Base-by-base conservation (phyloP, 1,284 basidiomycete genomes). In the Cutaneotrichosporon sp. region DNA sequence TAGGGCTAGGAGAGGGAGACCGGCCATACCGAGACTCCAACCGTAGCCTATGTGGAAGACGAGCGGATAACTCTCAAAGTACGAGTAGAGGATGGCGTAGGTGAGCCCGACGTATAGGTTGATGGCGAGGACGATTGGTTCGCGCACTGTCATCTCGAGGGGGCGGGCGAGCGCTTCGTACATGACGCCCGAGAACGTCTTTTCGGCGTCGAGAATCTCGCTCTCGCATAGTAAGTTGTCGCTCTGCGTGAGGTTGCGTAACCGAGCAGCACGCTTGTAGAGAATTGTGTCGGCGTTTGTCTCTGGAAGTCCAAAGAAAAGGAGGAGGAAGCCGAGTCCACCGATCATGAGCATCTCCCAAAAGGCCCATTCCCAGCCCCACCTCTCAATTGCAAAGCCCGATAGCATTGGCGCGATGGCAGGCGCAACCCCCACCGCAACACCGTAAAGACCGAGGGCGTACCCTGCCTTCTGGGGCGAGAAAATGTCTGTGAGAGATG, bases 401-500 rank as follows among this genome's bases (percentile, higher is more conserved):
- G 85, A 85, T 16, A 90, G 68, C 0, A 86, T 86, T 0, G 89
- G 89, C 16, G 72, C 73, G 9, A 69, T 56, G 36, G 73, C 70
- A 0, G 73, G 73, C 2, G 68, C 70, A 30, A 68, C 66, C 10
- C 66, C 70, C 34, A 72, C 64, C 5, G 68, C 73, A 5, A 73
- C 62, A 31, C 89, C 87, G 75, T 90, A 90, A 1, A 89, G 80
- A 0, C 87, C 86, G 31, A 89, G 83, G 0, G 88, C 88, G 65
- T 83, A 81, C 0, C 89, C 89, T 68, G 89, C 82, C 70, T 90
- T 69, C 14, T 65, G 67, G 0, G 88, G 74, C n/a, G 72, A 75
- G 85, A 87, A 92, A 52, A 88, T 82, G 75, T 92, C 90, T 2
- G 86, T 84, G 0, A 92, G 79, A 1, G 88, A 84, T 2, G 88